These are phyloP conservation scores for Cantharellus anzutake DNA, from an alignment of 768 basidiomycete species.

Conservation along the genomic window DNA sequence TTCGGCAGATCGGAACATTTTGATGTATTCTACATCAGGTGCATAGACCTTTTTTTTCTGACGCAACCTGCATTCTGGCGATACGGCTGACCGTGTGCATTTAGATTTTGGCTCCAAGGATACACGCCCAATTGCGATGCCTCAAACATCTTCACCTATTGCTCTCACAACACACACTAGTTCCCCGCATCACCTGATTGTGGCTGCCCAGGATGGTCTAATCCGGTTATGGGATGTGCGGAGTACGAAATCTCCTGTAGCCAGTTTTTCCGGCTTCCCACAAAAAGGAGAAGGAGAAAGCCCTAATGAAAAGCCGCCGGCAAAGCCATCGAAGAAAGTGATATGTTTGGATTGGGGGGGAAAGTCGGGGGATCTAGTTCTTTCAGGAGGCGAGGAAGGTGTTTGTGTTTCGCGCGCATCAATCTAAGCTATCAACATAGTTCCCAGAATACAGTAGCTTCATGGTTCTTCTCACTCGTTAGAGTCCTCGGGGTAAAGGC, in stretches of 20 bases:
- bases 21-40: conserved; percentile 41
- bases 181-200: conserved; percentile 35
- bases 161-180: conserved; percentile 27
- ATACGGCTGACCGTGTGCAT: conserved; percentile 4
- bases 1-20: conserved; percentile 58
- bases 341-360: conserved; percentile 36
- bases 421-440: background rate
- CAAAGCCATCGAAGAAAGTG: conserved; percentile 33
- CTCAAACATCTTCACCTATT: conserved; percentile 49
- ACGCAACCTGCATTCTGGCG: background rate
- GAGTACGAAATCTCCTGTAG: conserved; percentile 42
- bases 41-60: conserved; percentile 17
- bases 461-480: too few relatives aligned
- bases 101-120: conserved; percentile 13
- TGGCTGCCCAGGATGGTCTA: conserved; percentile 60
- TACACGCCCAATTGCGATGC: conserved; percentile 25
- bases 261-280: conserved; percentile 28
- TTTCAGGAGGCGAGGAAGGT: conserved; percentile 44
- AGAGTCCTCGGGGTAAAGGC: too few relatives aligned
- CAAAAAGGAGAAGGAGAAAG: too few relatives aligned
- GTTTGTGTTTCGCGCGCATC: conserved; percentile 12
- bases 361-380: conserved; percentile 26
- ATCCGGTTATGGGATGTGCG: conserved; percentile 65
- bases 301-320: too few relatives aligned
- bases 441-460: too few relatives aligned